Conservation (phyloP, 352 stramenopile species). For the Pythium myriotylum region DNA sequence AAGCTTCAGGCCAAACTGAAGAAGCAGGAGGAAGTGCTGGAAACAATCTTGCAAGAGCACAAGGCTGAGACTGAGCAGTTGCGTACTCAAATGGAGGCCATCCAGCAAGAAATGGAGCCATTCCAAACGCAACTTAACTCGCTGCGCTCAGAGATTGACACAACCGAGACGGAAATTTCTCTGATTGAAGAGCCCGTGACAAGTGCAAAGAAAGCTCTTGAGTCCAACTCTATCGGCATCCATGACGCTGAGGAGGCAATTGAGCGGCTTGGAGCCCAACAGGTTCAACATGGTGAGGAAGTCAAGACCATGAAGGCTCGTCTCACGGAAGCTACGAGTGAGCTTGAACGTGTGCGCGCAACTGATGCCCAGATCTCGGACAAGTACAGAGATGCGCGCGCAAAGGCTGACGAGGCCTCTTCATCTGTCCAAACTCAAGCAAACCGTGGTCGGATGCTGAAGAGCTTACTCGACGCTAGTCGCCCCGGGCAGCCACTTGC, state of each 20-base stretch:
- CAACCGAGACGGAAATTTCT: conserved; percentile 79
- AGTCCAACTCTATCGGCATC: conserved; percentile 58
- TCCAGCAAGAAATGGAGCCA: conserved; percentile 82
- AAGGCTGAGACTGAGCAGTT: conserved; percentile 78
- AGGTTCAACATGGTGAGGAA: conserved; percentile 53
- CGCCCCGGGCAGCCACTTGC: conserved; percentile 89
- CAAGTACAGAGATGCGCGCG: conserved; percentile 67
- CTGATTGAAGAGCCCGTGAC: conserved; percentile 71
- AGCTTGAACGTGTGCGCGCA: conserved; percentile 66
- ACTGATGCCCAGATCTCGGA: conserved; percentile 52
- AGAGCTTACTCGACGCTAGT: conserved; percentile 91
- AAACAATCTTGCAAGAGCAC: conserved; percentile 77
- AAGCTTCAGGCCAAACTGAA: conserved; percentile 70
- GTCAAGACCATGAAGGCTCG: conserved; percentile 68
- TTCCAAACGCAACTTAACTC: conserved; percentile 73
- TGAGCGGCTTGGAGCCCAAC: conserved; percentile 68
- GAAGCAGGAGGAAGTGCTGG: conserved; percentile 89
- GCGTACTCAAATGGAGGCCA: conserved; percentile 69
- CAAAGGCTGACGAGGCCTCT: conserved; percentile 80
- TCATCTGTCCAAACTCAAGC: conserved; percentile 68
- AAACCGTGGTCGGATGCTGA: conserved; percentile 80
- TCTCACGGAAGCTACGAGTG: conserved; percentile 78
- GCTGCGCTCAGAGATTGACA: conserved; percentile 78
- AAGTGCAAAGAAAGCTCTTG: conserved; percentile 80
- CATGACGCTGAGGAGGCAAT: conserved; percentile 60